Conservation (phyloP, 2,329 filamentous ascomycete species). For the Ophiocordyceps camponoti-leonardi region DNA sequence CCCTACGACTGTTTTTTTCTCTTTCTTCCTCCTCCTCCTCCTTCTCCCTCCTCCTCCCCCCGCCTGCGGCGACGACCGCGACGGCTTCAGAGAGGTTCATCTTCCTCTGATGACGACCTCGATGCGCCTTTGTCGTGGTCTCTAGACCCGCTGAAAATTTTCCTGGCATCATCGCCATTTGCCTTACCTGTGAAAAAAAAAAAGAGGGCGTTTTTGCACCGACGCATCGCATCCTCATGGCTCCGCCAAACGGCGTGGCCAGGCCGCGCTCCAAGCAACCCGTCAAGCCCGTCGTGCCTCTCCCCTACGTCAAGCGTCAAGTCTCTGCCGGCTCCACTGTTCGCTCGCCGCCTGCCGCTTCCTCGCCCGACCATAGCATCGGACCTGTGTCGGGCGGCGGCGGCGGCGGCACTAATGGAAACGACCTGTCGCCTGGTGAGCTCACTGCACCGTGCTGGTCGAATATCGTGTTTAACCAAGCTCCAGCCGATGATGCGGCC, state of each 20-base stretch:
- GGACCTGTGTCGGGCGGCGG: background rate
- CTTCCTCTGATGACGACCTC: constrained; percentile 10
- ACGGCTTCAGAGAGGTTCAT: constrained; percentile 6
- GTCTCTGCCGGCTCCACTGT: constrained; percentile 15
- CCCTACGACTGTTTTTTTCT: background rate
- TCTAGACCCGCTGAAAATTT: constrained; percentile 7
- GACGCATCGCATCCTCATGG: constrained; percentile 8
- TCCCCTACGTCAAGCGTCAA: constrained; percentile 21
- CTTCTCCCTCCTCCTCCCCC: constrained; percentile 1
- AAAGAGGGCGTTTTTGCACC: background rate
- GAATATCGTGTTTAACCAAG: background rate
- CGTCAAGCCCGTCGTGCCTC: constrained; percentile 17
- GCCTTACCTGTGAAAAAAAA: background rate
- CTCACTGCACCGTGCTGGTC: background rate
- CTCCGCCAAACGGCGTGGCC: constrained; percentile 14
- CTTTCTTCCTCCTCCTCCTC: background rate
- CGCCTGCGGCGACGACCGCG: constrained; percentile 4
- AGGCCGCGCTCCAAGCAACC: constrained; percentile 15
- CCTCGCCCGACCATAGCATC: background rate
- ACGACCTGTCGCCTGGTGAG: background rate
- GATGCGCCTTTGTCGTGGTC: constrained; percentile 15
- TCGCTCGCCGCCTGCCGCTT: constrained; percentile 2
- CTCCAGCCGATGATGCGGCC: background rate
- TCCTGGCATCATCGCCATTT: background rate
- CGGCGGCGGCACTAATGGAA: background rate